Percentiles rank a stretch among this genome's conserved stretches.
Evolutionary conservation across 345 rosid genomes (phyloP).

Genomic region (Lagerstroemia speciosa): DNA sequence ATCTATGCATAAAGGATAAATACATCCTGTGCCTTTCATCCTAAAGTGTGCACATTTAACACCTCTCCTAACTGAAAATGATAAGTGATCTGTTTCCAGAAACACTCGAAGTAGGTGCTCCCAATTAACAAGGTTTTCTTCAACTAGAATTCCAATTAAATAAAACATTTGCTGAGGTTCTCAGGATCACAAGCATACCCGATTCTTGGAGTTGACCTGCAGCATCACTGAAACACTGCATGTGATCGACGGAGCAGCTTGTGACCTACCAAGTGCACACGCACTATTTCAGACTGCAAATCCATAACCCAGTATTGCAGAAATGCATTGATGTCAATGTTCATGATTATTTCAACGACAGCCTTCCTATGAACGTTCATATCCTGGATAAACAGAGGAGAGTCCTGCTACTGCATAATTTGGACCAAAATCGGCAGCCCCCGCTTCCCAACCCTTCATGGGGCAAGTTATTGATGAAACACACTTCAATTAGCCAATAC

Average conservation of each 20-base stretch:
- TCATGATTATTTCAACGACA: too few relatives aligned
- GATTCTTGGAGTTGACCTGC: constrained; percentile 75
- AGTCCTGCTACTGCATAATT: not conserved
- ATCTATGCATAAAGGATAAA: not conserved
- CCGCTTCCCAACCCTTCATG: not conserved
- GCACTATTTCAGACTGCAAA: not conserved
- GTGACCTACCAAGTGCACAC: constrained; percentile 38
- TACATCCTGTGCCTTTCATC: not conserved
- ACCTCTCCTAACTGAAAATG: too few relatives aligned
- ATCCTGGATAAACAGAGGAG: not conserved
- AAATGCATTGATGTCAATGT: not conserved
- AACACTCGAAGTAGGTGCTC: too few relatives aligned
- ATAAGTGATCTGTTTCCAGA: too few relatives aligned
- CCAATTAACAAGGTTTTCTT: not conserved
- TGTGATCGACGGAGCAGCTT: constrained; percentile 61
- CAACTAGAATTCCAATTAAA: not conserved
- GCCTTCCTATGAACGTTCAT: not conserved
- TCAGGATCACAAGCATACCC: constrained; percentile 24
- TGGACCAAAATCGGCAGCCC: not conserved
- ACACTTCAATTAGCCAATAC: not conserved
- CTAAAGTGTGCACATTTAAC: too few relatives aligned
- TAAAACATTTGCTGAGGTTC: not conserved
- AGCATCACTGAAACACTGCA: constrained; percentile 78
- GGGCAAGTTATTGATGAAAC: not conserved
- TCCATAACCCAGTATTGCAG: constrained; percentile 1